phyloP scores from a whole-genome alignment of 306 rosid species.

The Casuarina cunninghamiana region DNA sequence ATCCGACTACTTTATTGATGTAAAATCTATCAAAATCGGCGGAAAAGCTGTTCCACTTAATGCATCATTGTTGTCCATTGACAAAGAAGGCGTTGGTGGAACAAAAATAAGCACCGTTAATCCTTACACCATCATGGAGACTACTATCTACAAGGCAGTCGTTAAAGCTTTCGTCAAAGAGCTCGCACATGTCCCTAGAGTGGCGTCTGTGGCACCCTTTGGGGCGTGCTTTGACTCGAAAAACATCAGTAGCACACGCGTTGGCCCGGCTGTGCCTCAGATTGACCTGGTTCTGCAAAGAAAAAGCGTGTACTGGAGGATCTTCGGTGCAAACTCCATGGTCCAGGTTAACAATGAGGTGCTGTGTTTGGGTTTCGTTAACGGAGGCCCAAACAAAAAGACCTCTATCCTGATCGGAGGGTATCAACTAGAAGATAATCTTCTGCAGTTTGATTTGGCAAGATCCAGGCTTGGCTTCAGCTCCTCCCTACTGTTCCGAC shows the following conservation, averaged over 20 bases:
- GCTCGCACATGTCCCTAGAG: constrained; percentile 17
- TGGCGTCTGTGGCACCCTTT: constrained; percentile 50
- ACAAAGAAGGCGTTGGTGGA: constrained; percentile 56
- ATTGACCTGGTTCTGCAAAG: constrained; percentile 55
- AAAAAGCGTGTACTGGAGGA: constrained; percentile 39
- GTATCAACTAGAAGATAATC: constrained; percentile 52
- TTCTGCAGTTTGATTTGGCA: constrained; percentile 54
- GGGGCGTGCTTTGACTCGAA: constrained; percentile 41
- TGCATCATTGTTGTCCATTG: constrained; percentile 37
- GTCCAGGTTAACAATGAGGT: constrained; percentile 35
- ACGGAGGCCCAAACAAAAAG: constrained; percentile 43
- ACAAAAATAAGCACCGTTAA: constrained; percentile 61
- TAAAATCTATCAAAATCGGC: constrained; percentile 45
- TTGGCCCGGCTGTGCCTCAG: constrained; percentile 46
- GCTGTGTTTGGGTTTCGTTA: constrained; percentile 58
- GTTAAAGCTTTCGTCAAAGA: constrained; percentile 37
- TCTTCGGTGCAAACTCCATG: constrained; percentile 64
- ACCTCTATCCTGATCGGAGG: constrained; percentile 62
- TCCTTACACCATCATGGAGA: constrained; percentile 55
- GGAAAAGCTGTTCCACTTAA: constrained; percentile 33
- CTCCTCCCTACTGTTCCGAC: constrained; percentile 30
- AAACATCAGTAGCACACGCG: constrained; percentile 22
- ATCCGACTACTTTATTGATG: constrained; percentile 55
- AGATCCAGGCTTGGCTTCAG: constrained; percentile 55
- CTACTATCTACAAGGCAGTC: constrained; percentile 49